Evolutionary conservation across 202 grass and related monocot species (phyloP).

Genomic region (Setaria italica): DNA sequence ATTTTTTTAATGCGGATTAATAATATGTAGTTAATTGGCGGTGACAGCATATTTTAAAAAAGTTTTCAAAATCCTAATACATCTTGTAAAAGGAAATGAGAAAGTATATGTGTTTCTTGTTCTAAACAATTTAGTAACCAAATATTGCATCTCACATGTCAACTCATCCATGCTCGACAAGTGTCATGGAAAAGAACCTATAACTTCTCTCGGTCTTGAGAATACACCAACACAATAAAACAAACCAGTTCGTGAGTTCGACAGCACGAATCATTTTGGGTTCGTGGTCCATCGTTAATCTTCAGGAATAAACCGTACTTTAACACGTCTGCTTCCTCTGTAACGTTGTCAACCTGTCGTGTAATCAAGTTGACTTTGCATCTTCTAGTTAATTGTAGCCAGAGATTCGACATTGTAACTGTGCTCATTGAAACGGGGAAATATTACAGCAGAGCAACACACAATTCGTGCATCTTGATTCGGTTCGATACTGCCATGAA

Average conservation of each 20-base stretch:
- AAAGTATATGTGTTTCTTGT: too few species aligned
- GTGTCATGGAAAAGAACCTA: neutral
- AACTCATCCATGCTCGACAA: neutral
- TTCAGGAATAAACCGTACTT: neutral
- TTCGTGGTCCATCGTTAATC: neutral
- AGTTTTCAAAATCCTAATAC: too few species aligned
- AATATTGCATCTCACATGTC: neutral
- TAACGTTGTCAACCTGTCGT: neutral
- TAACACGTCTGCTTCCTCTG: neutral
- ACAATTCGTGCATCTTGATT: conserved; percentile 7
- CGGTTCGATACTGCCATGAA: conserved; percentile 36
- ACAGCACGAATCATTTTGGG: neutral
- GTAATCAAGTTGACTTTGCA: conserved; percentile 22
- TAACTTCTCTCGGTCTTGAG: neutral
- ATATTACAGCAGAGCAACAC: conserved; percentile 17
- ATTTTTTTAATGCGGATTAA: too few species aligned
- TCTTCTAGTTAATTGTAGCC: neutral
- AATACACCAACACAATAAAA: neutral
- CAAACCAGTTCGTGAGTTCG: neutral
- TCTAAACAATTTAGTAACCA: neutral
- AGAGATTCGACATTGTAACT: neutral
- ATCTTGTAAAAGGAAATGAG: too few species aligned
- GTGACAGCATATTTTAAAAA: too few species aligned
- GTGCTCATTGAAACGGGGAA: neutral
- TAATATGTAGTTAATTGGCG: too few species aligned